These are phyloP conservation scores for Brettanomyces custersianus DNA, from an alignment of 805 yeast genomes.

Conservation along the genomic window DNA sequence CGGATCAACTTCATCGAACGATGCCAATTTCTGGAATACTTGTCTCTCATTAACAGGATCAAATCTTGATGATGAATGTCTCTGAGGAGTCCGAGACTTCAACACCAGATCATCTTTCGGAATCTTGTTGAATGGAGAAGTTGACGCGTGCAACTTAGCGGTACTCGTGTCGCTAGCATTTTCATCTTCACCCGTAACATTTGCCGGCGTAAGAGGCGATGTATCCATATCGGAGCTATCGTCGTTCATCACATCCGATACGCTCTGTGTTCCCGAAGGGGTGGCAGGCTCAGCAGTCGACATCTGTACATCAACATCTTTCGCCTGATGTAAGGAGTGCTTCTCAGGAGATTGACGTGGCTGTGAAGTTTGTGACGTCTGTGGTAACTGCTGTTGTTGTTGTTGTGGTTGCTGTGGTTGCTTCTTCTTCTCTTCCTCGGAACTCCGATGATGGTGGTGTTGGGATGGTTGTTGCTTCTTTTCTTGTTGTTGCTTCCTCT, in stretches of 20 bases:
- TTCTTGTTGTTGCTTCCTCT: not conserved
- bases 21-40: constrained; percentile 66
- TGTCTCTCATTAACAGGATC: constrained; percentile 66
- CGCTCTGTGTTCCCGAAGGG: not conserved
- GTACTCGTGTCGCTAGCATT: constrained; percentile 12
- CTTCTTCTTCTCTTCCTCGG: not conserved
- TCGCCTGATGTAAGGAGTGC: not conserved
- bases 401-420: not conserved
- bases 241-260: not conserved
- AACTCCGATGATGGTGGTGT: constrained; percentile 1
- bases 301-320: not conserved
- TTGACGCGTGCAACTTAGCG: constrained; percentile 23
- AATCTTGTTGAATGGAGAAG: constrained; percentile 23
- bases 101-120: constrained; percentile 71
- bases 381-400: constrained; percentile 2
- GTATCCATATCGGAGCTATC: constrained; percentile 1
- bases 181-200: constrained; percentile 2
- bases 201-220: constrained; percentile 3
- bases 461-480: constrained; percentile 7
- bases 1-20: constrained; percentile 74
- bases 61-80: constrained; percentile 88
- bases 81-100: constrained; percentile 61
- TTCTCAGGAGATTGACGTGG: too few species aligned
- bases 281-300: not conserved
- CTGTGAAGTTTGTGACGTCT: not conserved